Evolutionary conservation across 2,329 filamentous ascomycete species (phyloP).

Genomic region (Arachnopeziza araneosa): DNA sequence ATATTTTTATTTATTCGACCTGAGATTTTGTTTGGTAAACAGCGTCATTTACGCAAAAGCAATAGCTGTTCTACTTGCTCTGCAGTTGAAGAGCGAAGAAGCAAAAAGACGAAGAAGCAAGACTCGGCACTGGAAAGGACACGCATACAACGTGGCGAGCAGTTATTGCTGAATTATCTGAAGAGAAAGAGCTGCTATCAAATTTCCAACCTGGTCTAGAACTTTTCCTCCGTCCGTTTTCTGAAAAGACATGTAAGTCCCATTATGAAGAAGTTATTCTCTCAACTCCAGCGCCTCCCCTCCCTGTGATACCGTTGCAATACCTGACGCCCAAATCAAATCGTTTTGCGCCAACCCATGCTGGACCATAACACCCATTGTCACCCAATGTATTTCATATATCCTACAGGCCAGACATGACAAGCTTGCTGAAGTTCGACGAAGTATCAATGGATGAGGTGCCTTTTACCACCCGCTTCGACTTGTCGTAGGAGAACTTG

Average conservation of each 20-base stretch:
- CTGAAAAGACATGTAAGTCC: background rate
- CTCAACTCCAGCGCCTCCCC: constrained; percentile 25
- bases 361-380: constrained; percentile 20
- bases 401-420: constrained; percentile 27
- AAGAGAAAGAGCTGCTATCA: constrained; percentile 1
- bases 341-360: constrained; percentile 27
- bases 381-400: constrained; percentile 20
- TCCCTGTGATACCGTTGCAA: constrained; percentile 25
- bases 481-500: constrained; percentile 38
- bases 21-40: background rate
- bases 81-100: background rate
- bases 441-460: constrained; percentile 8
- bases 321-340: constrained; percentile 28
- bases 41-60: background rate
- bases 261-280: background rate
- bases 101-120: background rate
- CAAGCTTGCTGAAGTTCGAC: constrained; percentile 8
- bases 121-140: background rate
- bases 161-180: constrained; percentile 1
- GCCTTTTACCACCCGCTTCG: constrained; percentile 33
- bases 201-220: constrained; percentile 10
- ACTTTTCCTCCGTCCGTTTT: constrained; percentile 12
- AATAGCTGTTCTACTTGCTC: background rate
- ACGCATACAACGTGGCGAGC: constrained; percentile 1
- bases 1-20: background rate